phyloP scores from a whole-genome alignment of 305 asterid genomes.

The Vinca major region DNA sequence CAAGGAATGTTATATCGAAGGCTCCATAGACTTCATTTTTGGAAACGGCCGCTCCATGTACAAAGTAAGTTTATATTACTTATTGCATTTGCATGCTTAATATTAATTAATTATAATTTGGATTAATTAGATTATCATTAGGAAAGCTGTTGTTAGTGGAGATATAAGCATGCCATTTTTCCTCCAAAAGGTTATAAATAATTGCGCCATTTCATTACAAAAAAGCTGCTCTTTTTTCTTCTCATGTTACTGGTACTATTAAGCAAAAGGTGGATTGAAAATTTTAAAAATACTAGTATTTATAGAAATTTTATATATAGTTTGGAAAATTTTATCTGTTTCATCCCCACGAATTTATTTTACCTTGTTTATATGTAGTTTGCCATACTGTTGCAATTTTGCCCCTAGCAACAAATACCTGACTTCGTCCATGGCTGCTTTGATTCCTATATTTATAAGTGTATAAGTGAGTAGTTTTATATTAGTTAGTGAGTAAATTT shows the following conservation, averaged over 20 bases:
- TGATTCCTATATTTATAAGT: no score
- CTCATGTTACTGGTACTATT: slow-evolving; percentile 12
- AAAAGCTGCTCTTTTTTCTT: slow-evolving; percentile 25
- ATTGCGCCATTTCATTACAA: slow-evolving; percentile 7
- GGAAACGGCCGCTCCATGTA: slow-evolving; percentile 88
- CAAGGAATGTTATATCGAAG: slow-evolving; percentile 82
- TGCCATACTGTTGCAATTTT: no score
- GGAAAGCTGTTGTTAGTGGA: neutral
- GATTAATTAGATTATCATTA: neutral
- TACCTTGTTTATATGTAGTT: no score
- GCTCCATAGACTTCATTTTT: slow-evolving; percentile 86
- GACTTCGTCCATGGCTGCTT: no score
- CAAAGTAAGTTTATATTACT: slow-evolving; percentile 30
- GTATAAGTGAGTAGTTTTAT: no score
- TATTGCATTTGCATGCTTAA: neutral
- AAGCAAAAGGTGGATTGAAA: slow-evolving; percentile 14
- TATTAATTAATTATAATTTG: no score
- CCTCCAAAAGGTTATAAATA: neutral
- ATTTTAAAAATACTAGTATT: no score
- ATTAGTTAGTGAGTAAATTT: no score
- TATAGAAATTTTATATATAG: no score
- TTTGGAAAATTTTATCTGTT: no score
- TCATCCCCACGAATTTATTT: no score
- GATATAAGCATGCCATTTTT: neutral
- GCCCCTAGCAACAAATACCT: no score